phyloP scores from a whole-genome alignment of 148 eudicot species.

The Beta vulgaris region DNA sequence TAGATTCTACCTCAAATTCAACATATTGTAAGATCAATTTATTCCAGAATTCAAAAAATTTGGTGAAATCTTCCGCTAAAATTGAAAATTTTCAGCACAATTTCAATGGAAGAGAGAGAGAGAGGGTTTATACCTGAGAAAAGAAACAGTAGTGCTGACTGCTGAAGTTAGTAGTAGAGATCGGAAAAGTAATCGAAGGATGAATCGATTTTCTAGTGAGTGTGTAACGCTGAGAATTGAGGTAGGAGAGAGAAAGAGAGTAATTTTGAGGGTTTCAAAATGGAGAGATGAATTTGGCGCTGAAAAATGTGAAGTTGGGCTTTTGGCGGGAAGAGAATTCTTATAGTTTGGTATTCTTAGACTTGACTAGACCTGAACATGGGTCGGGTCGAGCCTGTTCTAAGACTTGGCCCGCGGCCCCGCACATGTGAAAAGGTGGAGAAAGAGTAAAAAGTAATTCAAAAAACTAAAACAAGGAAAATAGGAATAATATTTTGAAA shows the following conservation, averaged over 20 bases:
- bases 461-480: no score
- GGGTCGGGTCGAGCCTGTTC: no score
- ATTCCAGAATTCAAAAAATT: neutral
- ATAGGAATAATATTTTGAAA: no score
- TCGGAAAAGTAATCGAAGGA: neutral
- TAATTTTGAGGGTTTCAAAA: slow-evolving; percentile 11
- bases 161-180: neutral
- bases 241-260: neutral
- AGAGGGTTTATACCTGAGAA: slow-evolving; percentile 2
- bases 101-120: neutral
- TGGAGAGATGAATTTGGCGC: slow-evolving; percentile 28
- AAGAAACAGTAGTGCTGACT: neutral
- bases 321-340: slow-evolving; percentile 29
- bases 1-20: slow-evolving; percentile 8
- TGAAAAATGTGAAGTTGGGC: neutral
- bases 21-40: slow-evolving; percentile 1
- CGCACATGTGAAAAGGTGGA: no score
- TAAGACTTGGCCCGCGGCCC: no score
- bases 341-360: no score
- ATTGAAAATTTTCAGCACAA: neutral
- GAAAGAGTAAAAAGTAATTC: no score
- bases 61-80: neutral
- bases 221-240: neutral
- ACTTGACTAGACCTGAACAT: no score
- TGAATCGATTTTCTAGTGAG: neutral